Evolutionary conservation across 345 rosid genomes (phyloP), one percentile per base, ranked within the genome.

Genomic region (Physaria fendleri): DNA sequence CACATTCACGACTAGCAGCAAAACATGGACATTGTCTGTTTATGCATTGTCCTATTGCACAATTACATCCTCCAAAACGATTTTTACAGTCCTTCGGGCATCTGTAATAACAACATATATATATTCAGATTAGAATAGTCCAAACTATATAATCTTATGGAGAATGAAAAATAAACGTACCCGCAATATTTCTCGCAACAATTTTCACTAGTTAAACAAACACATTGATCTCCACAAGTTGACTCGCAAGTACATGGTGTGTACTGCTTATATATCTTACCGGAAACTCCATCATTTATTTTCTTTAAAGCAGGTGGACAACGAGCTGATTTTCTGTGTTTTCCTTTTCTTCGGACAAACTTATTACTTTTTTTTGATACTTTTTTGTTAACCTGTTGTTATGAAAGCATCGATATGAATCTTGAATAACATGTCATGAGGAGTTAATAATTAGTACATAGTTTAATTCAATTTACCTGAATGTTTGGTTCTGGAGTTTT

Each of bases 1-100:
- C 99, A 65, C 99, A 92, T 79, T 92, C 99, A 50, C 97, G 95
- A 28, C 74, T 78, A 52, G 87, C 83, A 67, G 97, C 95, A 77
- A 86, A 83, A 73, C 97, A 92, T 17, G 91, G 97, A 64, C 99
- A 92, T 62, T 88, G 95, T 51, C 94, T 69, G 63, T 88, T 88
- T 73, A 78, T 72, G 79, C 99, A 88, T 68, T 85, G 90, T 42
- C 96, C 88, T 71, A 82, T 92, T 55, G 84, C 87, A 76, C 98
- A 92, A 50, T 73, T 85, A 68, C 97, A 92, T 63, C 98, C 98
- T 77, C 86, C 78, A 65, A 81, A 92, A 33, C 96, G 81, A 61
- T 88, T 92, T 40, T 84, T 86, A 81, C 97, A 92, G 57, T 79
- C 74, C 74, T 85, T 84, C 0, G 85, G 74, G 77, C 95, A 92